Base-by-base conservation (phyloP, 345 rosid genomes). In the Aquilaria malaccensis region DNA sequence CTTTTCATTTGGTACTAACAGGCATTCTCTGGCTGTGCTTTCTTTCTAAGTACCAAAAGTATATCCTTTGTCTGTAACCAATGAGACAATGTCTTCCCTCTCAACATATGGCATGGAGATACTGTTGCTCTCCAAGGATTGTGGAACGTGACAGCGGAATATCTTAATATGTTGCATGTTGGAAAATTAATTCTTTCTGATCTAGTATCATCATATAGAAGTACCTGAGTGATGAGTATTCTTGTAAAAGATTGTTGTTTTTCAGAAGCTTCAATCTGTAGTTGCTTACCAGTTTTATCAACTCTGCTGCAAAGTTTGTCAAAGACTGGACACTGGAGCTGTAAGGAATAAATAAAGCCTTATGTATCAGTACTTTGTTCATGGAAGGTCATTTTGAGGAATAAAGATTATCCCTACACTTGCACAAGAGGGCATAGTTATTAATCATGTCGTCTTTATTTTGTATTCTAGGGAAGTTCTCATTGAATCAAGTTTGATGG, bases 71-170 rank as follows among this genome's bases (percentile, higher is more conserved):
- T 52, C 63, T 60, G 61, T 55, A 58, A 66, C 58, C 70, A 62
- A 55, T 61, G 73, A 70, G 50, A 50, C 33, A 66, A 10, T 61
- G 62, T 45, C 64, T 53, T 68, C 58, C 66, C 60, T 74, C 64
- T 65, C 80, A 55, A 64, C 69, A 60, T 57, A 70, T 55, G 58
- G 71, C 68, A 59, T 63, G 71, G 73, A 70, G 71, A 65, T 51
- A 59, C 58, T 13, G 29, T 32, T 52, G 66, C 65, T 51, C 56
- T 64, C 51, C 33, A 59, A 70, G 55, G 74, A 67, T 56, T 41
- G 66, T 53, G 64, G 13, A 62, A 56, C 72, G 60, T 65, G 50
- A 55, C 37, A 15, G 45, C 32, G 33, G 15, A 52, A 66, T 74
- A 62, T 70, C 75, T 63, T 67, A 71, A 61, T 55, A 56, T 52